Evolutionary conservation across 2,329 filamentous ascomycete genomes (phyloP), one percentile per base, ranked within the genome.

Genomic region (Rutstroemia sp.): DNA sequence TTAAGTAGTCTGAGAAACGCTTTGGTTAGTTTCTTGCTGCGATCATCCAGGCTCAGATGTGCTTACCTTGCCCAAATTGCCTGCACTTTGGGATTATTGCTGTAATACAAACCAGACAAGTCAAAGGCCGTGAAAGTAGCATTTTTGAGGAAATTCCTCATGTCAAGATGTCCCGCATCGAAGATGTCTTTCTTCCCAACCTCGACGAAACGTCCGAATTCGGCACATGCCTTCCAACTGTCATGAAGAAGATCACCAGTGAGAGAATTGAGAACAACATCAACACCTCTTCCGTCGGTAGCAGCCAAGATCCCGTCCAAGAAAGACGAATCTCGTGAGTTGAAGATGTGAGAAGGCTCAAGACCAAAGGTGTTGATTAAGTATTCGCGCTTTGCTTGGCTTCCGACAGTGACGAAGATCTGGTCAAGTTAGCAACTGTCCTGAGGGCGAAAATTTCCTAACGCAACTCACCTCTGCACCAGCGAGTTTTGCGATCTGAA

Each of bases 171-270:
- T 1, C 12, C 49, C 34, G 66, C 53, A 0, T 59, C 57, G 23
- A 58, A 21, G 3, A 59, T 21, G 27, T 73, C 71, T 1, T 64
- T 66, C 41, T 71, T 71, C 0, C 71, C 70, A 5, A 74, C 62
- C 47, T 74, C 72, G 0, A 75, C 48, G 41, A 75, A 72, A 0
- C 66, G 59, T 0, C 72, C 72, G 49, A 70, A 70, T 0, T 54
- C 48, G 3, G 70, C 67, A 3, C 73, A 27, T 44, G 66, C 71
- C 5, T 63, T 44, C 69, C 66, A 72, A 3, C 66, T 57, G 4
- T 62, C 57, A 12, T 61, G 61, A 2, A 67, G 54, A 4, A 63
- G 49, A 9, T 62, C 42, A 2, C 65, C 54, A 2, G 61, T 58
- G 53, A 23, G 70, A 49, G n/a, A 66, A 50, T 66, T 67, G 3